Evolutionary conservation across 495 filamentous ascomycete genomes (phyloP).

Genomic region (Hypoxylon lienhwacheense): DNA sequence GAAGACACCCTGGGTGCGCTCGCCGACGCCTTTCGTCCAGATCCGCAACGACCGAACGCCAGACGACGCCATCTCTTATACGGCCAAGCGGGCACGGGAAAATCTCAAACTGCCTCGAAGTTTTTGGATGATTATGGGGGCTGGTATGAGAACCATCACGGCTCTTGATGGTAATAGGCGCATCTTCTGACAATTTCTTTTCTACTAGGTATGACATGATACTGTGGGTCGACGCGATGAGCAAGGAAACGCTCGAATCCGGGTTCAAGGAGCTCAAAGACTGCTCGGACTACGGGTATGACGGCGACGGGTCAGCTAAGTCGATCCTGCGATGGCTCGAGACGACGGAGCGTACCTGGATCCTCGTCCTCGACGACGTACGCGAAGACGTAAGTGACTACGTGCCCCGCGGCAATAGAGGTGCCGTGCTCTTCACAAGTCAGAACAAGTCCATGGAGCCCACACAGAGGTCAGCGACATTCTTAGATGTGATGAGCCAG

Average conservation of each 20-base stretch:
- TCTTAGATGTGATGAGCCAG: background rate
- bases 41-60: background rate
- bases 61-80: background rate
- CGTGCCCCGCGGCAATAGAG: background rate
- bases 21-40: background rate
- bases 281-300: slow-evolving; percentile 1
- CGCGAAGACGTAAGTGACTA: background rate
- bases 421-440: slow-evolving; percentile 1
- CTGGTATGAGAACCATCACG: background rate
- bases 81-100: background rate
- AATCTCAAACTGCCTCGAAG: background rate
- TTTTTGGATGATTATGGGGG: background rate
- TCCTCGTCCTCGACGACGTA: slow-evolving; percentile 2
- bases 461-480: background rate
- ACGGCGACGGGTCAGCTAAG: background rate
- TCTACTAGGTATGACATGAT: slow-evolving; percentile 1
- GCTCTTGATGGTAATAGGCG: background rate
- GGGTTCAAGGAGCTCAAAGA: background rate
- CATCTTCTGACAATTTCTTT: background rate
- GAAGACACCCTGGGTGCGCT: background rate
- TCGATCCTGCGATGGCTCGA: background rate
- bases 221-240: slow-evolving; percentile 3
- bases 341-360: background rate
- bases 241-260: background rate
- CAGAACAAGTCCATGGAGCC: slow-evolving; percentile 2